Evolutionary conservation across 345 rosid species (phyloP), one percentile per base, ranked within the genome.

Genomic region (Murraya paniculata): DNA sequence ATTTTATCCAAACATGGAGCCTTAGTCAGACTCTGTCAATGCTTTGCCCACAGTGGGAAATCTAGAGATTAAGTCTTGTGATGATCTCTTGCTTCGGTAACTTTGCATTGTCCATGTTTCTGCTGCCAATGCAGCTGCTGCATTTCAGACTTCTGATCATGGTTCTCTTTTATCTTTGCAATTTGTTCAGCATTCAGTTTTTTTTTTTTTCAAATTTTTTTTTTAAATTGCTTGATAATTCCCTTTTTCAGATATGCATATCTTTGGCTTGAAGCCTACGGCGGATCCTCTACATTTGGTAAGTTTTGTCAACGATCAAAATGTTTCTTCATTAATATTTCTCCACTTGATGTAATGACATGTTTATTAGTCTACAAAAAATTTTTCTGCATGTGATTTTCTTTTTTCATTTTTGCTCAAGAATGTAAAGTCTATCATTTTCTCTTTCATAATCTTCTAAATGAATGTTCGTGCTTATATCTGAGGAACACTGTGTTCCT

Each of bases 251-350:
- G 94, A 91, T 81, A 89, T 91, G 94, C 82, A 82, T 84, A 80
- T 89, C 71, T 89, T 87, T 82, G 94, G 94, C 73, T 74, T 84
- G 87, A 83, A 71, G 84, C 94, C 94, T 31, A 87, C 86, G 93
- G 73, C 84, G 28, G 94, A 91, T 79, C 84, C 90, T 53, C 77
- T 91, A 79, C 78, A 87, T 77, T 80, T 91, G 92, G 94, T 91
- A 85, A 83, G 87, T 33, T 67, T 66, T 13, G 13, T 56, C 38
- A 18, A 19, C 36, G 21, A 56, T 38, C 50, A 30, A 50, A 39
- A 62, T 18, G 7, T 38, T 53, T 53, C 60, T 25, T 25, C 21
- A 3, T 71, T 53, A 28, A 71, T 6, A 53, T 27, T 36, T 28
- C 38, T 18, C 73, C 18, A 50, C 60, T 68, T 45, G n/a, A 68